These are phyloP conservation scores for Sugiyamaella sp. DNA, from an alignment of 1,139 yeast species.

Conservation along the genomic window DNA sequence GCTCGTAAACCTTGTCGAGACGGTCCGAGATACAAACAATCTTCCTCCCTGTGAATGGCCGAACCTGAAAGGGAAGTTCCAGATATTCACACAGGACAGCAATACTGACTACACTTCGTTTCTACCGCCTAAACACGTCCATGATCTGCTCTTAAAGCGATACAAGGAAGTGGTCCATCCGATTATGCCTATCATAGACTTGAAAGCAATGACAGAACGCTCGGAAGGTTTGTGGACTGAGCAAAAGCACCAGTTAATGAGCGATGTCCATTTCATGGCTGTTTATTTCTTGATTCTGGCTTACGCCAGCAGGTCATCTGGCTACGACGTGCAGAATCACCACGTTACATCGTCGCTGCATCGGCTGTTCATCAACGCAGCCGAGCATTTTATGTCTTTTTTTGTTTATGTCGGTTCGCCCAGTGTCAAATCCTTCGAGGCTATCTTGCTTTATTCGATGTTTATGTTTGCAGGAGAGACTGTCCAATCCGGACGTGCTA, in stretches of 20 bases:
- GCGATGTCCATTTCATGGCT: slow-evolving; percentile 17
- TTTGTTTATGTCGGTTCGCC: slow-evolving; percentile 18
- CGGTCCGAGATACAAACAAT: slow-evolving; percentile 15
- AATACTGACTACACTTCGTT: slow-evolving; percentile 9
- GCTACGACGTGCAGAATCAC: slow-evolving; percentile 18
- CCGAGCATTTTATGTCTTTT: slow-evolving; percentile 19
- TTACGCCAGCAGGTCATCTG: slow-evolving; percentile 21
- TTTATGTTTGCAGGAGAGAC: slow-evolving; percentile 24
- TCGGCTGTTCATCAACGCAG: slow-evolving; percentile 17
- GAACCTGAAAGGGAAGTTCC: slow-evolving; percentile 13
- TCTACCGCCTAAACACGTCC: slow-evolving; percentile 20
- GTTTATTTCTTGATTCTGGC: slow-evolving; percentile 18
- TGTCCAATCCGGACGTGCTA: slow-evolving; percentile 17
- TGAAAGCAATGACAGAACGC: not conserved
- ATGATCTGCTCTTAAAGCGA: slow-evolving; percentile 18
- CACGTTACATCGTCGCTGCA: slow-evolving; percentile 21
- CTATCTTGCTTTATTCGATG: slow-evolving; percentile 18
- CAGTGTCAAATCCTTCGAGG: slow-evolving; percentile 16
- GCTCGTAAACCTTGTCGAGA: slow-evolving; percentile 16
- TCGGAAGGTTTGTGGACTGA: slow-evolving; percentile 18
- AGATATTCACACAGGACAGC: slow-evolving; percentile 2
- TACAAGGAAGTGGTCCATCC: slow-evolving; percentile 20
- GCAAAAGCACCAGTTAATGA: not conserved
- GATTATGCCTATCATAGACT: slow-evolving; percentile 17
- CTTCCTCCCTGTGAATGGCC: slow-evolving; percentile 23